phyloP scores from a whole-genome alignment of 495 filamentous ascomycete species.

The Annulohypoxylon maeteangense region DNA sequence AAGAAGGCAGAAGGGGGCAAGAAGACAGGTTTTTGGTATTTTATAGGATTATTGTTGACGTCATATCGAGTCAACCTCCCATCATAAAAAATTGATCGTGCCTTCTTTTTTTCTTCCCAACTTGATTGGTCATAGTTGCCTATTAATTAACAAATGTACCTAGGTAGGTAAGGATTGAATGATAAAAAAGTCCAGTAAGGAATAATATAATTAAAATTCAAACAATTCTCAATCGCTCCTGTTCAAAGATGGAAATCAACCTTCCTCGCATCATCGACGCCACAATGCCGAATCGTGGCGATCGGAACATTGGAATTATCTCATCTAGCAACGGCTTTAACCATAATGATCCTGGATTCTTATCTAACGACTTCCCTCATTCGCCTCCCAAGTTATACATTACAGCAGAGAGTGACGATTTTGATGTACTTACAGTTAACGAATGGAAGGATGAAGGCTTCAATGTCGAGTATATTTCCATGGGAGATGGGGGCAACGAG shows the following conservation, averaged over 20 bases:
- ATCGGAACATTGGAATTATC: slow-evolving; percentile 49
- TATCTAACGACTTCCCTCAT: slow-evolving; percentile 50
- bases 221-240: neutral
- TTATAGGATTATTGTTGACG: slow-evolving; percentile 14
- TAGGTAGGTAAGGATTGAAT: no score
- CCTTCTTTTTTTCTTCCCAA: slow-evolving; percentile 4
- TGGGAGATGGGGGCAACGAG: slow-evolving; percentile 63
- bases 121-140: neutral
- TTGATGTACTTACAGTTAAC: slow-evolving; percentile 65
- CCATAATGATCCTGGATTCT: slow-evolving; percentile 52
- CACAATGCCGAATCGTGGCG: slow-evolving; percentile 44
- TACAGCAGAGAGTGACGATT: slow-evolving; percentile 69
- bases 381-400: slow-evolving; percentile 69
- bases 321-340: slow-evolving; percentile 45
- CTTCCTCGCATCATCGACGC: slow-evolving; percentile 47
- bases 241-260: slow-evolving; percentile 52
- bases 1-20: slow-evolving; percentile 1
- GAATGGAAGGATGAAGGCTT: slow-evolving; percentile 76
- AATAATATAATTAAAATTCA: neutral
- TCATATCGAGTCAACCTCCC: slow-evolving; percentile 21
- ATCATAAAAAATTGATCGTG: neutral
- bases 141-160: neutral
- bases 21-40: slow-evolving; percentile 13
- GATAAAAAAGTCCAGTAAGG: no score
- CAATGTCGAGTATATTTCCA: slow-evolving; percentile 68